phyloP scores from a whole-genome alignment of 805 yeast genomes.

The Hanseniaspora vineae region DNA sequence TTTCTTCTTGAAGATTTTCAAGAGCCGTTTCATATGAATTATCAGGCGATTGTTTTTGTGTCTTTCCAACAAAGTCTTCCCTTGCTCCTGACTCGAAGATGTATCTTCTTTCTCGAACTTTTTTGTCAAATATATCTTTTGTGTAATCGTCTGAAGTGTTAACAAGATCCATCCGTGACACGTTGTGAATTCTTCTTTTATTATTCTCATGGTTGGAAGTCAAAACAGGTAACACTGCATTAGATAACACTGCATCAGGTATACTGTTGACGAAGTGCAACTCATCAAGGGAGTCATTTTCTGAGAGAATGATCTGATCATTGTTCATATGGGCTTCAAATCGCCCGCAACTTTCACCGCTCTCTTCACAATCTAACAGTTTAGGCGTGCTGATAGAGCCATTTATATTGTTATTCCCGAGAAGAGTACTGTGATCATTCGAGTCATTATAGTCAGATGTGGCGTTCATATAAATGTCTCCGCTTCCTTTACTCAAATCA shows the following conservation, averaged over 20 bases:
- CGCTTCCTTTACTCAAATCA: not conserved
- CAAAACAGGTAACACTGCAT: no score
- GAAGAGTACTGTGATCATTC: not conserved
- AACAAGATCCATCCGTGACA: no score
- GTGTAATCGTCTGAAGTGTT: no score
- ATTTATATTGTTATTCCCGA: not conserved
- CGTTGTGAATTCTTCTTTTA: no score
- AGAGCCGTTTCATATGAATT: not conserved
- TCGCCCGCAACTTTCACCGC: not conserved
- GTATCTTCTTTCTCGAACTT: no score
- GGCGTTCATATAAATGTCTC: not conserved
- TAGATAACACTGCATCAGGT: no score
- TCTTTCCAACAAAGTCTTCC: not conserved
- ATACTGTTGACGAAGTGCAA: no score
- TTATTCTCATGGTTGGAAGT: no score
- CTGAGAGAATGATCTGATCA: no score
- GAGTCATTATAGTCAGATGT: not conserved
- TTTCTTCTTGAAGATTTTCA: not conserved
- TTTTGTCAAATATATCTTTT: no score
- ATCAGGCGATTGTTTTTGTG: not conserved
- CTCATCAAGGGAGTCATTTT: no score
- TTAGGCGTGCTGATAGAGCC: not conserved
- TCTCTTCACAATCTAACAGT: not conserved
- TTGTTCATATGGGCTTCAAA: no score
- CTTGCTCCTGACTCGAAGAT: not conserved